Conservation (phyloP, 2,329 filamentous ascomycete species). For the Pseudogymnoascus destructans region DNA sequence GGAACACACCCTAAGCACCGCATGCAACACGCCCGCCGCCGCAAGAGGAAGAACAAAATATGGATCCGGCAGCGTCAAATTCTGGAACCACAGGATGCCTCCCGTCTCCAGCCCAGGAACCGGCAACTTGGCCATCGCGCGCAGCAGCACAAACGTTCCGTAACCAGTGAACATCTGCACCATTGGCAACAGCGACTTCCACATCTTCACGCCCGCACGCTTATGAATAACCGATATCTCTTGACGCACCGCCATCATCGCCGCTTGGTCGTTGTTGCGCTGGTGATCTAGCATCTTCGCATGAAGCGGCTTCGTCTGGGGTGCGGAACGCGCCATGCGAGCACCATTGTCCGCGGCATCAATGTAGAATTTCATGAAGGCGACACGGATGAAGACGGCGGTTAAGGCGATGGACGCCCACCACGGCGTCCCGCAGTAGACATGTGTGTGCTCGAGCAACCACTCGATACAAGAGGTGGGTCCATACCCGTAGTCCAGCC, state of each 20-base stretch:
- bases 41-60: conserved; percentile 58
- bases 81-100: conserved; percentile 63
- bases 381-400: conserved; percentile 49
- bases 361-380: conserved; percentile 54
- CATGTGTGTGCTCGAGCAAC: conserved; percentile 68
- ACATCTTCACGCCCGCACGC: conserved; percentile 39
- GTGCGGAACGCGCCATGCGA: conserved; percentile 47
- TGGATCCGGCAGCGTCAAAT: conserved; percentile 67
- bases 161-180: conserved; percentile 59
- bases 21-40: conserved; percentile 46
- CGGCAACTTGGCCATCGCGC: conserved; percentile 62
- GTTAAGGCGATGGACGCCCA: conserved; percentile 59
- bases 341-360: conserved; percentile 48
- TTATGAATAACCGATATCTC: conserved; percentile 40
- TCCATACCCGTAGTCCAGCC: conserved; percentile 79
- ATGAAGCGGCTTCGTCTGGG: conserved; percentile 41
- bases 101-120: conserved; percentile 65
- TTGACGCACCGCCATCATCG: conserved; percentile 32
- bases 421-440: conserved; percentile 67
- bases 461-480: conserved; percentile 62
- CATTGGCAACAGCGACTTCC: conserved; percentile 41
- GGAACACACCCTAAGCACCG: conserved; percentile 21
- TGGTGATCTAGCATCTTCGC: conserved; percentile 35
- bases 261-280: conserved; percentile 33
- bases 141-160: conserved; percentile 66